Evolutionary conservation across 1,284 basidiomycete genomes (phyloP).

Genomic region (Ceratobasidium sp.): DNA sequence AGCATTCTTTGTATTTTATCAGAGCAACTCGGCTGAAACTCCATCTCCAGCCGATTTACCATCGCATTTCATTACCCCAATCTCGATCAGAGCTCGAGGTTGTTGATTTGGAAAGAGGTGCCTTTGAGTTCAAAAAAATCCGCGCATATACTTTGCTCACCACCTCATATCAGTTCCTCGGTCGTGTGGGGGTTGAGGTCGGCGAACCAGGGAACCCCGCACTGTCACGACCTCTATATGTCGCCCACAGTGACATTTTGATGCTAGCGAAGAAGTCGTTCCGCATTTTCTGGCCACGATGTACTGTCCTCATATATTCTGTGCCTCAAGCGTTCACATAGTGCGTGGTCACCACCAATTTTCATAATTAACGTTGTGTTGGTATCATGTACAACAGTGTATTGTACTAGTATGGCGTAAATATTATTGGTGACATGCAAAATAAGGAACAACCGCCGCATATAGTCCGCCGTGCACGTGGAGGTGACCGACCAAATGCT

Average conservation of each 20-base stretch:
- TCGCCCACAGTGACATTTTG: constrained; percentile 59
- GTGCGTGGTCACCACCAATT: too few relatives aligned
- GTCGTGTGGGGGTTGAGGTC: constrained; percentile 58
- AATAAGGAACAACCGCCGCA: constrained; percentile 2
- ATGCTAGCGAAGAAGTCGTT: constrained; percentile 62
- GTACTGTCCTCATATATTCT: too few relatives aligned
- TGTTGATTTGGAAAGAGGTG: constrained; percentile 64
- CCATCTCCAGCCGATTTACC: constrained; percentile 64
- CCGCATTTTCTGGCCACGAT: too few relatives aligned
- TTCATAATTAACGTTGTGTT: too few relatives aligned
- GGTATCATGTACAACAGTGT: too few relatives aligned
- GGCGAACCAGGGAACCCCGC: constrained; percentile 38
- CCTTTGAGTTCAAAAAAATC: background rate
- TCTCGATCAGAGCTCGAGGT: constrained; percentile 61
- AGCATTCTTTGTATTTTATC: too few relatives aligned
- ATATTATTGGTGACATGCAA: background rate
- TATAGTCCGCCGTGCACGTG: constrained; percentile 5
- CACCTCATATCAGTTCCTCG: constrained; percentile 57
- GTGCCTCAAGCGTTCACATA: too few relatives aligned
- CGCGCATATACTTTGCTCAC: constrained; percentile 26
- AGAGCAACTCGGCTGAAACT: background rate
- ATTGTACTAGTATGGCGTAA: too few relatives aligned
- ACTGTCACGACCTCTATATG: constrained; percentile 44
- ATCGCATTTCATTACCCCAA: constrained; percentile 69
- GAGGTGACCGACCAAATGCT: background rate